A percentile compares a stretch with the other conserved stretches of the same genome.
Evolutionary conservation across 2,329 filamentous ascomycete species (phyloP).

Genomic region (Colletotrichum orbiculare): DNA sequence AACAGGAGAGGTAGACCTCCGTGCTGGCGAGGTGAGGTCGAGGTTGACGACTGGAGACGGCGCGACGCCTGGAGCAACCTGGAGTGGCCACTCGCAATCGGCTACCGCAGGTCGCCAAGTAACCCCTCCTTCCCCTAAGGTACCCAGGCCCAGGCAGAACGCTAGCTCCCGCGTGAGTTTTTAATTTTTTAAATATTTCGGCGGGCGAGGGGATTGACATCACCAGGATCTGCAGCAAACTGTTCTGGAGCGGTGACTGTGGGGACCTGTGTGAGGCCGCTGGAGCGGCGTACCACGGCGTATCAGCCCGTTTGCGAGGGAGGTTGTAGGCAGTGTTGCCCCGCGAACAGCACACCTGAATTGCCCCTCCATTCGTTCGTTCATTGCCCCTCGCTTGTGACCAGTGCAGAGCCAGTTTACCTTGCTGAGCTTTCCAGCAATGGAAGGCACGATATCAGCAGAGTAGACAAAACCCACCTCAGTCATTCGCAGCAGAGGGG

Average conservation of each 20-base stretch:
- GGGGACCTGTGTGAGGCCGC: constrained; percentile 16
- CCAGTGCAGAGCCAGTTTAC: too few species aligned
- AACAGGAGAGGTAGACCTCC: too few species aligned
- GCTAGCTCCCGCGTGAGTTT: constrained; percentile 7
- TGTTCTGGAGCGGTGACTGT: constrained; percentile 11
- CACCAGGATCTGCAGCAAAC: constrained; percentile 26
- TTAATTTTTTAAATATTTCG: too few species aligned
- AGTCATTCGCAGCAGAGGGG: too few species aligned
- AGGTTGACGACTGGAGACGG: too few species aligned
- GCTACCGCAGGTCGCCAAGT: neutral
- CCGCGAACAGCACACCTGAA: constrained; percentile 22
- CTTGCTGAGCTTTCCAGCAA: too few species aligned
- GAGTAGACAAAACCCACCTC: too few species aligned
- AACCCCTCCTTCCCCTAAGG: constrained; percentile 15
- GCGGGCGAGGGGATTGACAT: constrained; percentile 26
- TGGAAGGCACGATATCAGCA: too few species aligned
- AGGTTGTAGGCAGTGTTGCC: constrained; percentile 10
- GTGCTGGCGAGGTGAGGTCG: constrained; percentile 6
- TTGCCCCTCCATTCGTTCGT: constrained; percentile 29
- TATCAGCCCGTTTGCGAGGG: constrained; percentile 26
- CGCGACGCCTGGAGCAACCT: too few species aligned
- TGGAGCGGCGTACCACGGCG: constrained; percentile 11
- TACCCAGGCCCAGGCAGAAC: too few species aligned
- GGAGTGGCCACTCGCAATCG: too few species aligned
- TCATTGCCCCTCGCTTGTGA: constrained; percentile 19